Evolutionary conservation across 495 filamentous ascomycete species (phyloP), one percentile per base, ranked within the genome.

Genomic region (Tuber indicum): DNA sequence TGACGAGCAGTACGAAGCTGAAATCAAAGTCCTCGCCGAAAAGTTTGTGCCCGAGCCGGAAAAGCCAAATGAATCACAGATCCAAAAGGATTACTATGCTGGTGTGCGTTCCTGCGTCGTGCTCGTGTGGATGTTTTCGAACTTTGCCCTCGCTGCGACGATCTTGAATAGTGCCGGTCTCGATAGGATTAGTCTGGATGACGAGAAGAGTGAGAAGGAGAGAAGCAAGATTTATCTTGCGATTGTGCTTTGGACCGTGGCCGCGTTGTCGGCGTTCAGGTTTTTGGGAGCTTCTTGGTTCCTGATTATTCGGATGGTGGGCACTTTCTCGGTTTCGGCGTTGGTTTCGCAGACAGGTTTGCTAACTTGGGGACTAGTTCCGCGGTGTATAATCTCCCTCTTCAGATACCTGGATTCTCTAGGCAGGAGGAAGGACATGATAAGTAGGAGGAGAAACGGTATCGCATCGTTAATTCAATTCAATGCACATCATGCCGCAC

Each of bases 71-170:
- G 87, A 89, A 73, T 85, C 87, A 69, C 94, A 97, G 82, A 92
- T 91, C 81, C 96, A 99, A 86, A 94, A 97, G 86, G 96, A 98
- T 84, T 99, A 98, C 84, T 99, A 99, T 87, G 94, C 94, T 82
- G 96, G 94, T 66, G 97, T 99, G 84, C 89, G 96, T 71, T 94
- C 92, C 74, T 88, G 92, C 21, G 94, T 97, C 81, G 96, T 99
- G 74, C 87, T 99, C 73, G 88, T 91, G 75, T 99, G 96, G 96
- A 96, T 99, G 86, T 94, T 97, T 82, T 94, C 90, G 80, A 99
- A 99, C 85, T 92, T 98, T 82, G 94, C 90, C 16, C 91, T 99
- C 8, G 88, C 88, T 6, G 96, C 96, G 1, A 89, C 94, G n/a
- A 94, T 99, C 66, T 85, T 98, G 75, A 92, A 91, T 78, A 89